These are phyloP conservation scores for Taxillus chinensis DNA, from an alignment of 164 flowering plant species.

Conservation along the genomic window DNA sequence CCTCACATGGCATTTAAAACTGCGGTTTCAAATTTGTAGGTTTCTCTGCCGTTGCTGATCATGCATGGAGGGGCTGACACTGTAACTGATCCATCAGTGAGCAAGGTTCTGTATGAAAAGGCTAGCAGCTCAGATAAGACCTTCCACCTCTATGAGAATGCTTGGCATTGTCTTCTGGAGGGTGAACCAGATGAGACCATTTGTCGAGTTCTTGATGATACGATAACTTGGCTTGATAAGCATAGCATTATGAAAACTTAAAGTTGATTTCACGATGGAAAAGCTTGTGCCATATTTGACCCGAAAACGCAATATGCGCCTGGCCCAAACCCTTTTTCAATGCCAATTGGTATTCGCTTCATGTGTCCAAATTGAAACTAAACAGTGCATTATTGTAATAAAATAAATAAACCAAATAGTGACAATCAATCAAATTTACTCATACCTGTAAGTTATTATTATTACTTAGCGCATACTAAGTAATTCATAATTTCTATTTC, in stretches of 20 bases:
- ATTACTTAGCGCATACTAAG: no score
- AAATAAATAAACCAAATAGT: no score
- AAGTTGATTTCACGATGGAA: not conserved
- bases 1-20: no score
- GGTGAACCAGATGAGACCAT: slow-evolving; percentile 4
- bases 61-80: slow-evolving; percentile 2
- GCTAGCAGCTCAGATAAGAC: slow-evolving; percentile 2
- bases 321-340: no score
- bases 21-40: not conserved
- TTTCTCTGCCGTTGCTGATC: slow-evolving; percentile 1
- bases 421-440: no score
- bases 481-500: no score
- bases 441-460: no score
- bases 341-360: no score
- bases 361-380: no score
- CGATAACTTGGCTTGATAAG: not conserved
- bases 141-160: not conserved
- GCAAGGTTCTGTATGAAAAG: slow-evolving; percentile 1
- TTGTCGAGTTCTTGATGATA: not conserved
- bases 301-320: no score
- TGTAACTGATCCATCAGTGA: slow-evolving; percentile 4
- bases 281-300: no score
- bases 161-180: not conserved
- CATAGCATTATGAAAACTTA: not conserved
- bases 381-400: no score